Base-by-base conservation (phyloP, 1,139 yeast genomes). In the Nakaseomyces uthaithaninus region DNA sequence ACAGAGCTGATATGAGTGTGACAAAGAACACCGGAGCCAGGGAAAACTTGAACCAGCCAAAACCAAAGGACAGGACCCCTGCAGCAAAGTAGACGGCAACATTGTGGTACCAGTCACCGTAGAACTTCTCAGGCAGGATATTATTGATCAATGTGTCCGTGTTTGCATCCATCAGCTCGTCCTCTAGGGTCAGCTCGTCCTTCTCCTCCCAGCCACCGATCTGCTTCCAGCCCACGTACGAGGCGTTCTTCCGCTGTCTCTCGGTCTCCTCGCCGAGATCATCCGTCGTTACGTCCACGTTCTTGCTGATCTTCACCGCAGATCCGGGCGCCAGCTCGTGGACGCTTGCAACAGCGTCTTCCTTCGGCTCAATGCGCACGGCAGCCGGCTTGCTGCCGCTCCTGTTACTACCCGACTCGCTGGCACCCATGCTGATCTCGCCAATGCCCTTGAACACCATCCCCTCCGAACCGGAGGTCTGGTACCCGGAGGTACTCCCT, bases 41-140 rank as follows among this genome's bases (percentile, higher is more conserved):
- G 5, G 86, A 75, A 52, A 87, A 80, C 36, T 77, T 71, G 47
- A 83, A 74, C 65, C 81, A 74, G 11, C 96, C 97, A 35, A 84
- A 59, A 8, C 81, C 48, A 81, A 93, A 87, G 2, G 94, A 82
- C 17, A 81, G 60, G 11, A 81, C 57, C 0, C 81, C 86, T 1
- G 83, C 83, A 6, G 71, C 62, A 24, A 80, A 63, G 47, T 86
- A 67, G 33, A 75, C 70, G 0, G 75, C 95, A n/a, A 81, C 79
- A 47, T 81, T 80, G 60, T 91, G 97, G 60, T 80, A 91, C 97
- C 97, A 91, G 54, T 91, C 95, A 41, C 97, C 97, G 53, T 81
- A 84, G n/a, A 75, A 73, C 27, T 63, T 68, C 22, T 80, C 77
- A 3, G 93, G 91, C 40, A 87, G 66, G 53, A 79, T 74, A 45